A percentile compares a stretch with the other conserved stretches of the same genome.
These are phyloP conservation scores for Gastrolobium villosum DNA, from an alignment of 306 rosid genomes.

Conservation along the genomic window DNA sequence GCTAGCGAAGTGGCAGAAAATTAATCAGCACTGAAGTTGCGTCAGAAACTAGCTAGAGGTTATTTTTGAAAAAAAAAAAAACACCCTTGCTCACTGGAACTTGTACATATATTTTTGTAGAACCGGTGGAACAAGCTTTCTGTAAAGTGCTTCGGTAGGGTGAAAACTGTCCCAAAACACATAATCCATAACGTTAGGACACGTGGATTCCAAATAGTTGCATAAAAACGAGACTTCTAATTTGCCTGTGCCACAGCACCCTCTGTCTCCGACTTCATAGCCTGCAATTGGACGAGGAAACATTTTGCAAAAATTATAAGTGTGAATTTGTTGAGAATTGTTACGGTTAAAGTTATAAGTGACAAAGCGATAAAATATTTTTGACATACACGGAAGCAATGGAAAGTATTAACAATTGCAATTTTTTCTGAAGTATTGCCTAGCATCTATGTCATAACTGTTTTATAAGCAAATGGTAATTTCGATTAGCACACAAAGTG, in stretches of 20 bases:
- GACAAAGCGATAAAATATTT: too few species aligned
- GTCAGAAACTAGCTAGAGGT: background rate
- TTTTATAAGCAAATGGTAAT: background rate
- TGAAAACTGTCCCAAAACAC: conserved; percentile 85
- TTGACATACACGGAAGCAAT: background rate
- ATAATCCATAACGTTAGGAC: conserved; percentile 49
- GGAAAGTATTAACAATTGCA: background rate
- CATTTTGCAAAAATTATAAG: background rate
- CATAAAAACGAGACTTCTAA: conserved; percentile 62
- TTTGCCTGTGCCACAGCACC: conserved; percentile 76
- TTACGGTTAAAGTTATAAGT: too few species aligned
- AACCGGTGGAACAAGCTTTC: conserved; percentile 38
- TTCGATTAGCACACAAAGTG: background rate
- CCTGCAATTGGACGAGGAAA: conserved; percentile 49
- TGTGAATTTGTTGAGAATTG: background rate
- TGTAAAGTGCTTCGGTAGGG: conserved; percentile 65
- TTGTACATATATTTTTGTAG: conserved; percentile 46
- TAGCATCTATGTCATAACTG: background rate
- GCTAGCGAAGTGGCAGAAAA: background rate
- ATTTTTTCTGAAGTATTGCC: background rate
- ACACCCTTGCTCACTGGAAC: background rate
- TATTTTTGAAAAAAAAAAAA: background rate
- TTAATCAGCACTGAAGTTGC: background rate
- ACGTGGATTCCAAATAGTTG: conserved; percentile 45
- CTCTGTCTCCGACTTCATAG: conserved; percentile 53